Evolutionary conservation across 371 early-diverging fungal species (phyloP), one percentile per base, ranked within the genome.

Genomic region (Actinomortierella ambigua): DNA sequence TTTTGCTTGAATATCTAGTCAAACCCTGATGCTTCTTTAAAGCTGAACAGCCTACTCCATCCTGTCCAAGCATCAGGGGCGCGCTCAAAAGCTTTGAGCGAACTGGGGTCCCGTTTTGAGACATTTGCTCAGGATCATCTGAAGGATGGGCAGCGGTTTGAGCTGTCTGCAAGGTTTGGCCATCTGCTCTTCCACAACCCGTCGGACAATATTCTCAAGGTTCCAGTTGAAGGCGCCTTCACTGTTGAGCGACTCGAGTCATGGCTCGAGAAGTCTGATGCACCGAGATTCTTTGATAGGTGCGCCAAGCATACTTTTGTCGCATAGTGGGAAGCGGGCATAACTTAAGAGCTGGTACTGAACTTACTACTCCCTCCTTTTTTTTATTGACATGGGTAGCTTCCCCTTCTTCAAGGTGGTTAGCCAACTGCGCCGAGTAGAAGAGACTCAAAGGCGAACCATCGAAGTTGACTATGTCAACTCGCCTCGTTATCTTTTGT

Each of bases 401-500:
- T 22, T 70, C 13, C 71, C 71, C n/a, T 70, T 70, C 50, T 65
- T 53, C 53, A 70, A 65, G 41, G 50, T 59, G 5, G 59, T 70
- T 2, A 50, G 65, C 1, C 50, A 55, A 15, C 49, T 65, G 34
- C 34, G 34, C 1, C 61, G 58, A 15, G 23, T 65, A 50, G 28
- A 48, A 3, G 57, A 51, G 1, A 46, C 57, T 2, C 60, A 70
- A 49, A 44, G 22, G 42, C 65, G 54, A 34, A 61, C 62, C 11
- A 65, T 70, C 15, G 71, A 70, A 18, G 65, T 59, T 8, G 65
- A 70, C 22, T 70, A 70, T 40, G 53, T 58, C 17, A 61, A 50
- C 1, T 60, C 71, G 4, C 34, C 34, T 34, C 34, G 34, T 11
- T 34, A 34, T 11, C 11, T 34, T 6, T 11, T 34, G 2, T 63